Evolutionary conservation across 78 protist species (phyloP).

Genomic region (Monocercomonoides exilis): DNA sequence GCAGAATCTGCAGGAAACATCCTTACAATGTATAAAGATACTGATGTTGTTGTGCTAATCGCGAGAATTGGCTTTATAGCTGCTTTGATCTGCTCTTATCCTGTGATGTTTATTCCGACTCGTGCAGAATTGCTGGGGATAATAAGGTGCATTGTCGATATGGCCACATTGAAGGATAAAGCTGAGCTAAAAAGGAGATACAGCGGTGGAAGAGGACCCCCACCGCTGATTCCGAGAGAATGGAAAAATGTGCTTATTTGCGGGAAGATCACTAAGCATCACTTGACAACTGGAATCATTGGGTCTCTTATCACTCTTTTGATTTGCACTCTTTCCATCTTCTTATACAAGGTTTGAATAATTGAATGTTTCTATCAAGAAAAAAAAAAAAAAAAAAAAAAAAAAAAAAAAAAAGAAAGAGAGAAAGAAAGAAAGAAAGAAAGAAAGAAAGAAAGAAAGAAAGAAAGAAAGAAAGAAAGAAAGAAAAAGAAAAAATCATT

Average conservation of each 20-base stretch:
- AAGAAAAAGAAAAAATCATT: too few relatives aligned
- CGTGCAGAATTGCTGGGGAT: not conserved
- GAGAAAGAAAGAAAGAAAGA: too few relatives aligned
- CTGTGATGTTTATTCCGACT: not conserved
- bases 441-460: too few relatives aligned
- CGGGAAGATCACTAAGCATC: not conserved
- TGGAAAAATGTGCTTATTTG: not conserved
- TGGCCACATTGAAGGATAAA: not conserved
- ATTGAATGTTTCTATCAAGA: too few relatives aligned
- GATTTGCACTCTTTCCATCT: too few relatives aligned
- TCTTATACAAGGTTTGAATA: too few relatives aligned
- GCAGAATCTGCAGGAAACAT: not conserved
- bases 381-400: too few relatives aligned
- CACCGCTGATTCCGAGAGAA: not conserved
- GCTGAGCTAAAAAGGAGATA: not conserved
- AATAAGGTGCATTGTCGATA: not conserved
- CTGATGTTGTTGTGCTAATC: not conserved
- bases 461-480: too few relatives aligned
- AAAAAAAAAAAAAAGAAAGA: too few relatives aligned
- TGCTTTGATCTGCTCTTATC: not conserved
- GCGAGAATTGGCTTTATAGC: not conserved
- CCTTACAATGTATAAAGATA: not conserved
- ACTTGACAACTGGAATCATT: too few relatives aligned
- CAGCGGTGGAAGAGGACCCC: not conserved
- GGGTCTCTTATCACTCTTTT: too few relatives aligned